Evolutionary conservation across 345 rosid species (phyloP), one percentile per base, ranked within the genome.

Genomic region (Atalantia buxifolia): DNA sequence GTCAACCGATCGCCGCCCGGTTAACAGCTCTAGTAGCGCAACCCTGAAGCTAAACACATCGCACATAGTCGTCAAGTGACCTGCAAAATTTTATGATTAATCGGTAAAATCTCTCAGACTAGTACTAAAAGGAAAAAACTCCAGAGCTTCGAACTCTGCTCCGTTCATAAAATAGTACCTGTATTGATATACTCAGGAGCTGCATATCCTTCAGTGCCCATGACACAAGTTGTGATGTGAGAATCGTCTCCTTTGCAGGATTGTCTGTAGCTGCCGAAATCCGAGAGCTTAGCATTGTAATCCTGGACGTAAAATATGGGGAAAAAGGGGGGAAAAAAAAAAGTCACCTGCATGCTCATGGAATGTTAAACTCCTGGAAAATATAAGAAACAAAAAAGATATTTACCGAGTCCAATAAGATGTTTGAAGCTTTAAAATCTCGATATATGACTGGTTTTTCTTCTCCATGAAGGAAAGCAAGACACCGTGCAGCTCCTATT

Each of bases 141-240:
- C 22, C 57, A 1, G 57, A 53, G 6, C n/a, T 53, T 53, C 22
- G 22, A 53, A 18, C 22, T 53, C 22, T 53, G 57, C 22, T 18
- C 22, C 21, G 22, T 53, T 4, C 22, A 53, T 53, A 18, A 19
- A 53, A 2, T 18, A 19, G 59, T 84, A 91, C 95, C 93, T 0
- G 91, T 90, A 25, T 74, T 77, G 40, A 92, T 77, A 63, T 92
- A 92, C 72, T 92, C 96, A 2, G 96, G 96, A 64, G 91, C 96
- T 48, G 93, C 92, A 19, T 92, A 92, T 60, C 96, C 96, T 81
- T 76, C 90, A 0, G 96, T 92, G 68, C 96, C 96, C 96, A 92
- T 92, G 25, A 92, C 88, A 33, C 81, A 69, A 0, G 93, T 85
- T 19, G 95, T 69, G 33, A 92, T 82, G 36, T 90, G 91, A 1